Conservation (phyloP, 73 alveolate genomes). For the Paraurostyla sp. region DNA sequence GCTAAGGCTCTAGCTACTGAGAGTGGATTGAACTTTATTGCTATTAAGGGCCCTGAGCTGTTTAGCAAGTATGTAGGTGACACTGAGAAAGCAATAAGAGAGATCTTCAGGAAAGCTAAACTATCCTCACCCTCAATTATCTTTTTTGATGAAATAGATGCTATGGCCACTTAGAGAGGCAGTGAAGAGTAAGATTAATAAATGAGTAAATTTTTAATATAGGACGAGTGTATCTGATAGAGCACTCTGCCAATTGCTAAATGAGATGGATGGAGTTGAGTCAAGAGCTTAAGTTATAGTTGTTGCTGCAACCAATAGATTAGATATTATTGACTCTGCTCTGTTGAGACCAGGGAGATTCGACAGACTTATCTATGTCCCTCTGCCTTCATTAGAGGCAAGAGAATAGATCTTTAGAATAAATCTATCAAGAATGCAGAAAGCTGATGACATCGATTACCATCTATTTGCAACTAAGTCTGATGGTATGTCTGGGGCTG, state of each 20-base stretch:
- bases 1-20: slow-evolving; percentile 99
- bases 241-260: slow-evolving; percentile 95
- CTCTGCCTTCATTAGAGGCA: slow-evolving; percentile 91
- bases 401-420: slow-evolving; percentile 88
- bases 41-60: slow-evolving; percentile 99
- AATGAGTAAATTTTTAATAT: not conserved
- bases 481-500: slow-evolving; percentile 95
- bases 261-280: slow-evolving; percentile 99
- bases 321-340: slow-evolving; percentile 85
- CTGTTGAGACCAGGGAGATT: slow-evolving; percentile 95
- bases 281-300: slow-evolving; percentile 90
- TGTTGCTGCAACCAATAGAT: slow-evolving; percentile 98
- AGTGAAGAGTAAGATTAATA: slow-evolving; percentile 72
- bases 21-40: slow-evolving; percentile 97
- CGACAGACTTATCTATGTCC: slow-evolving; percentile 93
- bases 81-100: slow-evolving; percentile 99
- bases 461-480: slow-evolving; percentile 71
- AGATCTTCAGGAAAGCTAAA: slow-evolving; percentile 97
- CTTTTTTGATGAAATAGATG: slow-evolving; percentile 99
- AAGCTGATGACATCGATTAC: slow-evolving; percentile 78
- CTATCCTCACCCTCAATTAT: slow-evolving; percentile 97
- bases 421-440: slow-evolving; percentile 79
- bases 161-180: slow-evolving; percentile 94
- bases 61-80: slow-evolving; percentile 99
- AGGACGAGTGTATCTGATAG: slow-evolving; percentile 77